Percentiles rank a stretch among this genome's conserved stretches.
phyloP scores from a whole-genome alignment of 2,329 filamentous ascomycete species.

The Anisogramma anomala region DNA sequence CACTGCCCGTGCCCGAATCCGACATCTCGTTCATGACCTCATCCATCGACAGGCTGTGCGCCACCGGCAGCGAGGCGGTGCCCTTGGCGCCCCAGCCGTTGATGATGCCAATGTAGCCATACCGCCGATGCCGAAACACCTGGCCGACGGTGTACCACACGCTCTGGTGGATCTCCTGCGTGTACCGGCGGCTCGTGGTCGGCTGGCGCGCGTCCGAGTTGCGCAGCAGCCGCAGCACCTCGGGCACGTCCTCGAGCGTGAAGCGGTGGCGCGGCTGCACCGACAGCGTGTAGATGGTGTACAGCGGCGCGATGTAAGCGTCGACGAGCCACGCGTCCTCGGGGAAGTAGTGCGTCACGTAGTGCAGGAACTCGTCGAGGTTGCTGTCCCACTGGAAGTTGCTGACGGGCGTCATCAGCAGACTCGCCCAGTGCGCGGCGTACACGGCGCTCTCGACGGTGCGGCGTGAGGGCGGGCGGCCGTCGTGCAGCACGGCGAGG shows the following conservation, averaged over 20 bases:
- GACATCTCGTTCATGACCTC: constrained; percentile 32
- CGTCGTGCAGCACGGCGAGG: constrained; percentile 27
- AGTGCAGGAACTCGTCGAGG: constrained; percentile 52
- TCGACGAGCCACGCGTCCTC: constrained; percentile 64
- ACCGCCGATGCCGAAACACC: constrained; percentile 72
- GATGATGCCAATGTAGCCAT: constrained; percentile 68
- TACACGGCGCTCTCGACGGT: constrained; percentile 49
- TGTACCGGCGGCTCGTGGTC: constrained; percentile 22
- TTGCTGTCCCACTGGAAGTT: constrained; percentile 46
- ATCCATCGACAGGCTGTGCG: constrained; percentile 17
- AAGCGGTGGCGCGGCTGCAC: constrained; percentile 21
- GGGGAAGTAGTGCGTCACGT: constrained; percentile 53
- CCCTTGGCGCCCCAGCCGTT: constrained; percentile 64
- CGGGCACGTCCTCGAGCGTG: constrained; percentile 26
- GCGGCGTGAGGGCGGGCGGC: constrained; percentile 42
- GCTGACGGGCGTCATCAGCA: constrained; percentile 40
- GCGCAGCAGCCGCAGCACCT: constrained; percentile 29
- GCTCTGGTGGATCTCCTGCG: constrained; percentile 22
- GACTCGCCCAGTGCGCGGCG: constrained; percentile 59
- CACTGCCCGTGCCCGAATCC: constrained; percentile 49
- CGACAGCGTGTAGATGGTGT: constrained; percentile 30
- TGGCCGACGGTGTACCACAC: constrained; percentile 66
- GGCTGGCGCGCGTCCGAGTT: constrained; percentile 34
- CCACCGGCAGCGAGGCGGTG: constrained; percentile 18
- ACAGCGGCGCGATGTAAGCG: constrained; percentile 54